Base-by-base conservation (phyloP, 768 basidiomycete species). In the Fomitopsis serialis region DNA sequence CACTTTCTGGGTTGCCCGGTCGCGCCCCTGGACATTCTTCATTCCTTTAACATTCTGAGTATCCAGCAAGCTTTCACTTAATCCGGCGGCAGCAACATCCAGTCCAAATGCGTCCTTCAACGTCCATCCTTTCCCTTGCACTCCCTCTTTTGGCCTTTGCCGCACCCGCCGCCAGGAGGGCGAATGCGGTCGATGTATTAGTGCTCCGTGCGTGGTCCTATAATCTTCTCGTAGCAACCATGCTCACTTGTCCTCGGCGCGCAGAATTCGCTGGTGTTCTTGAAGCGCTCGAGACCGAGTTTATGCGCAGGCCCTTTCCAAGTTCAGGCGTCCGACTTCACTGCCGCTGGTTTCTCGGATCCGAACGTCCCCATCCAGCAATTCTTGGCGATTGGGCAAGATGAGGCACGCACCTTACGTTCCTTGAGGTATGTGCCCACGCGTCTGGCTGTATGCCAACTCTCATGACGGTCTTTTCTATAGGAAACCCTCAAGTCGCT, bases 251-350 rank as follows among this genome's bases (percentile, higher is more conserved):
- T 43, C 40, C 42, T 43, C 34, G 13, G 6, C 37, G 17, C 40
- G 19, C 53, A 91, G 89, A 83, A 63, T 91, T 91, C 58, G 87
- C 88, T 43, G 73, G 82, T 64, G 82, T 87, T 46, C 74, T 92
- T 42, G 89, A 92, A 66, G 79, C 84, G 57, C 72, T 91, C 15
- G 89, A 91, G 67, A 76, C 76, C 12, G 60, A 71, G 24, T 91
- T 91, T 92, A 92, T 66, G 54, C 69, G 2, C 77, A 88, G 62
- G 87, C 80, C 15, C 70, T 90, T 22, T 49, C 67, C 12, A 85
- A 83, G 61, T 92, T 92, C 68, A 79, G 58, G 70, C 73, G 29
- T 64, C 76, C 3, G 85, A 87, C 66, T 91, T 91, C 67, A 67
- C 66, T 8, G 56, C 68, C 11, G 89, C 87, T 54, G 88, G 89